Percentiles rank a stretch among this genome's conserved stretches.
Conservation (phyloP, 148 eudicot species). For the Nepenthes gracilis region DNA sequence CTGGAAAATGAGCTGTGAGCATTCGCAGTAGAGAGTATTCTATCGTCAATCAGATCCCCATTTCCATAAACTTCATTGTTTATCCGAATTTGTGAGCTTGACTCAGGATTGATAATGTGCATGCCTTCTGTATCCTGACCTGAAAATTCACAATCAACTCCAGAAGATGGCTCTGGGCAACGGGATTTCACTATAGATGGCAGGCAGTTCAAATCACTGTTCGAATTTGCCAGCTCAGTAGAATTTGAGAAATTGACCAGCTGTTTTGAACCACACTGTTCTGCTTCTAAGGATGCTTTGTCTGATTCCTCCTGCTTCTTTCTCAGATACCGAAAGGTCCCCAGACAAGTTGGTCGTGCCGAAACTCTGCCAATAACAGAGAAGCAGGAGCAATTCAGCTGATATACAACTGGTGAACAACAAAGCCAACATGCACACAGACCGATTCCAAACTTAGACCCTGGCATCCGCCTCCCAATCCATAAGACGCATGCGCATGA, state of each 20-base stretch:
- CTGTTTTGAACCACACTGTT: slow-evolving; percentile 1
- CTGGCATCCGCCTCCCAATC: too few relatives aligned
- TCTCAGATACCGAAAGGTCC: slow-evolving; percentile 9
- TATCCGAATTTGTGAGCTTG: slow-evolving; percentile 6
- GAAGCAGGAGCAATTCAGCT: slow-evolving; percentile 3
- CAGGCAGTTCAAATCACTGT: neutral
- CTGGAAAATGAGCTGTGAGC: neutral
- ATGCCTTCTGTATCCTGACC: slow-evolving; percentile 1
- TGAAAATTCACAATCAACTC: neutral
- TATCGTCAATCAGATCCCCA: neutral
- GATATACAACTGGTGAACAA: neutral
- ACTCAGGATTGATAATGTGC: neutral
- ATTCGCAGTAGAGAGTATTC: neutral
- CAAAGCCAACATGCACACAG: neutral
- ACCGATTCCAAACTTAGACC: neutral
- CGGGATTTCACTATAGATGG: neutral
- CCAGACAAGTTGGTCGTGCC: slow-evolving; percentile 19
- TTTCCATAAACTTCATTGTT: slow-evolving; percentile 1
- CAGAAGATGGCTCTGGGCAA: neutral
- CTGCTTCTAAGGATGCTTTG: slow-evolving; percentile 6
- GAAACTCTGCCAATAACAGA: slow-evolving; percentile 15
- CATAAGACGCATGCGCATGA: too few relatives aligned
- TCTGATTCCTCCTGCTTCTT: slow-evolving; percentile 6
- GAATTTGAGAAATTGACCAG: slow-evolving; percentile 7
- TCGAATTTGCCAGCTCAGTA: slow-evolving; percentile 3